Evolutionary conservation across 768 basidiomycete genomes (phyloP).

Genomic region (Agaricus bisporus): DNA sequence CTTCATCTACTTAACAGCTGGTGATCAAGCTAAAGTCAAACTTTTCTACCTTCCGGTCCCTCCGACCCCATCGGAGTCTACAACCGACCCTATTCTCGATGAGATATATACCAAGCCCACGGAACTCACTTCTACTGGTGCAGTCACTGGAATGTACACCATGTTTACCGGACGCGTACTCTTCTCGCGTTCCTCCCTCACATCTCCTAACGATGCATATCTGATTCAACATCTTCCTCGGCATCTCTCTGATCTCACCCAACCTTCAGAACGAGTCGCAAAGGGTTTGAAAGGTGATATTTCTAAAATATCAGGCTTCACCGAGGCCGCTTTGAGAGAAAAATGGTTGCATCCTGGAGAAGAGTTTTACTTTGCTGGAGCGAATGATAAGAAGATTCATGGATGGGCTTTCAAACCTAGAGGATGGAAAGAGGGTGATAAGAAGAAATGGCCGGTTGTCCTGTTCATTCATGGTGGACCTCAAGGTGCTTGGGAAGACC

Average conservation of each 20-base stretch:
- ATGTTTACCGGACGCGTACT: slow-evolving; percentile 58
- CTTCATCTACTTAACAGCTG: slow-evolving; percentile 67
- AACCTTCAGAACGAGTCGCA: neutral
- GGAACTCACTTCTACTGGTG: slow-evolving; percentile 50
- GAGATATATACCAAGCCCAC: slow-evolving; percentile 46
- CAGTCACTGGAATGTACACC: slow-evolving; percentile 56
- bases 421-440: slow-evolving; percentile 61
- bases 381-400: slow-evolving; percentile 67
- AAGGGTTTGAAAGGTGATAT: slow-evolving; percentile 14
- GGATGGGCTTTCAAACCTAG: slow-evolving; percentile 82
- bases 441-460: slow-evolving; percentile 73
- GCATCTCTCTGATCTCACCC: neutral
- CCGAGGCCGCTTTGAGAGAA: slow-evolving; percentile 44
- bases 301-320: slow-evolving; percentile 62
- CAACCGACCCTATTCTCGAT: slow-evolving; percentile 43
- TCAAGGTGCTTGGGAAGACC: slow-evolving; percentile 84
- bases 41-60: slow-evolving; percentile 67
- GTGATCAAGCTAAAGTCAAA: slow-evolving; percentile 74
- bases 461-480: slow-evolving; percentile 83
- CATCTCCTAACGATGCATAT: slow-evolving; percentile 76
- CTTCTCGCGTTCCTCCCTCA: slow-evolving; percentile 69
- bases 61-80: slow-evolving; percentile 48
- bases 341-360: slow-evolving; percentile 62
- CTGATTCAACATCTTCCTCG: slow-evolving; percentile 41
- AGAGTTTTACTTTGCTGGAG: slow-evolving; percentile 89